Evolutionary conservation across 768 basidiomycete species (phyloP).

Genomic region (Chalciporus pseudorubinellus): DNA sequence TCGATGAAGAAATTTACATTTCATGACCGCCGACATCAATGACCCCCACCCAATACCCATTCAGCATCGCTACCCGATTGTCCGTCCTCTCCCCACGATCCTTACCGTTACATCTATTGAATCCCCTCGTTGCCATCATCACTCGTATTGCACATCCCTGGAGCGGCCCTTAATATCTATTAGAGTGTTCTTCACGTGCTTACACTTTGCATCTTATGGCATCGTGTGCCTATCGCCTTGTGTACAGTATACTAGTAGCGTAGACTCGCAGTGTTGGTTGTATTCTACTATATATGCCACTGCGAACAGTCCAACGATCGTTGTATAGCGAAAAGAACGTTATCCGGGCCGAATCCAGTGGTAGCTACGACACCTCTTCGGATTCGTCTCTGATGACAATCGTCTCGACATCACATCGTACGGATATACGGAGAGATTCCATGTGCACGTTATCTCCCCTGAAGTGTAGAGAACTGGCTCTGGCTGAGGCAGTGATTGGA

Average conservation of each 20-base stretch:
- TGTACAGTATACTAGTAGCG: constrained; percentile 9
- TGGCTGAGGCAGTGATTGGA: constrained; percentile 1
- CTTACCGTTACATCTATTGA: constrained; percentile 7
- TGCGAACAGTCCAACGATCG: no score
- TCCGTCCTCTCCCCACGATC: constrained; percentile 15
- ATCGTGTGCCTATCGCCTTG: neutral
- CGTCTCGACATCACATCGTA: constrained; percentile 21
- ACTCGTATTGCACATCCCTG: constrained; percentile 2
- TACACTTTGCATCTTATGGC: neutral
- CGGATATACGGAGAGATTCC: constrained; percentile 2
- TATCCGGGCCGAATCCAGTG: no score
- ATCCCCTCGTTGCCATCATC: constrained; percentile 1
- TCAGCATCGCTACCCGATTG: neutral
- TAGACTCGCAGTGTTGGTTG: no score
- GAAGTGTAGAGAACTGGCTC: constrained; percentile 17
- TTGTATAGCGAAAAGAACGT: no score
- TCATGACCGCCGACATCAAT: constrained; percentile 10
- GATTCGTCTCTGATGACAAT: constrained; percentile 9
- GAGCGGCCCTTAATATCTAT: constrained; percentile 1
- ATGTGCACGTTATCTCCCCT: constrained; percentile 1
- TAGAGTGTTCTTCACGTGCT: neutral
- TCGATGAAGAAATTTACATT: constrained; percentile 27
- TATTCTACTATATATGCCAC: no score
- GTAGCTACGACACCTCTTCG: neutral
- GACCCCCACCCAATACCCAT: neutral